A percentile compares a stretch with the other conserved stretches of the same genome.
phyloP scores from a whole-genome alignment of 352 stramenopile genomes.

The Peronospora belbahrii region DNA sequence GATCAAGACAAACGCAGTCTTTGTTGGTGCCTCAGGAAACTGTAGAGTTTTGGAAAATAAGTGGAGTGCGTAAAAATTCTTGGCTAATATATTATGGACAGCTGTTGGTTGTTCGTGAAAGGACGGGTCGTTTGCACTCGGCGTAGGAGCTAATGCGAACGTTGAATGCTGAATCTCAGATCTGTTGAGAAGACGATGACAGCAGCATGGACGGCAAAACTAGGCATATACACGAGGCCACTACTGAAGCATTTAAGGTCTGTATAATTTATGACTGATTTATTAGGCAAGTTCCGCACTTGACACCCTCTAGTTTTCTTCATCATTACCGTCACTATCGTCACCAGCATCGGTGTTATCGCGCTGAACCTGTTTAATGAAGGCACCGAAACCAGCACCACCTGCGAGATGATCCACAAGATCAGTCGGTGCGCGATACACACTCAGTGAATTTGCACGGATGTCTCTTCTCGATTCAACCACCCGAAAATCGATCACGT shows the following conservation, averaged over 20 bases:
- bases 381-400: constrained; percentile 67
- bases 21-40: constrained; percentile 3
- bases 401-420: constrained; percentile 72
- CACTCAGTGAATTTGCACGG: constrained; percentile 54
- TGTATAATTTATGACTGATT: constrained; percentile 28
- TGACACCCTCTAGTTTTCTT: constrained; percentile 16
- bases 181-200: constrained; percentile 1
- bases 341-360: constrained; percentile 38
- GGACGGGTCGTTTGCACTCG: constrained; percentile 19
- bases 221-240: no score
- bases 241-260: constrained; percentile 10
- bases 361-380: constrained; percentile 74
- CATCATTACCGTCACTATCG: constrained; percentile 22
- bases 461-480: constrained; percentile 62
- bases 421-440: constrained; percentile 80
- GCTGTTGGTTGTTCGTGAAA: constrained; percentile 17
- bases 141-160: constrained; percentile 15
- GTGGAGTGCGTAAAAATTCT: constrained; percentile 21
- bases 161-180: constrained; percentile 24
- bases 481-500: constrained; percentile 71
- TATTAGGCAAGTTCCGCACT: constrained; percentile 17
- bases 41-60: constrained; percentile 19
- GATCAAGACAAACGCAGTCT: constrained; percentile 22
- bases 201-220: no score
- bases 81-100: constrained; percentile 18